Evolutionary conservation across 1,139 yeast genomes (phyloP), one percentile per base, ranked within the genome.

Genomic region (Yamadazyma taylorii): DNA sequence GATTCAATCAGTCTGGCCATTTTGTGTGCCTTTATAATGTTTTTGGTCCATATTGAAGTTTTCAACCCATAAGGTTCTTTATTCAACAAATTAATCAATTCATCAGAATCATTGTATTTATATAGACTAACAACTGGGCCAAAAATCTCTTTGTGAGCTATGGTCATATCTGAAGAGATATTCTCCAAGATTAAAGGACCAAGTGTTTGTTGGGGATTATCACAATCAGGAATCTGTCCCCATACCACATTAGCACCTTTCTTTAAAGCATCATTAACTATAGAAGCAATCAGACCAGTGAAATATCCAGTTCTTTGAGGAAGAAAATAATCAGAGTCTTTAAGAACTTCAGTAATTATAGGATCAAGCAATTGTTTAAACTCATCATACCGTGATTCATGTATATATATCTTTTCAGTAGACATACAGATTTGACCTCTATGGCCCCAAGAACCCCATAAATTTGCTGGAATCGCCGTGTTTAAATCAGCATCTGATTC

Each of bases 1-100:
- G 58, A 46, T 30, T 73, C 73, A 8, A 75, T 51, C 17, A 37
- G 37, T 35, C 55, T 52, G 9, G 78, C 78, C 12, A 63, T 31
- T 3, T 53, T 52, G 27, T 70, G 49, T 3, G 73, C 84, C 22
- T 48, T 48, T 22, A 63, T 49, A 12, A 63, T 51, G 51, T 79
- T 71, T 41, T 41, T 37, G 12, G 79, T 65, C 84, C 85, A 79
- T 3, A 80, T 63, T 0, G 83, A 67, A 3, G 77, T 71, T 40
- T 80, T 77, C 32, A 79, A 60, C 0, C 84, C 84, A 45, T 65
- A 68, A 2, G 25, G 48, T 23, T 51, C 50, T 4, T 45, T 47
- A 46, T 73, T 74, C 14, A 66, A 42, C 8, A 44, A 41, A 2
- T 44, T 42, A 7, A 73, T 43, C 3, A 68, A 55, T 3, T 50